phyloP scores from a whole-genome alignment of 2,329 filamentous ascomycete genomes.

The Monosporascus sp. region DNA sequence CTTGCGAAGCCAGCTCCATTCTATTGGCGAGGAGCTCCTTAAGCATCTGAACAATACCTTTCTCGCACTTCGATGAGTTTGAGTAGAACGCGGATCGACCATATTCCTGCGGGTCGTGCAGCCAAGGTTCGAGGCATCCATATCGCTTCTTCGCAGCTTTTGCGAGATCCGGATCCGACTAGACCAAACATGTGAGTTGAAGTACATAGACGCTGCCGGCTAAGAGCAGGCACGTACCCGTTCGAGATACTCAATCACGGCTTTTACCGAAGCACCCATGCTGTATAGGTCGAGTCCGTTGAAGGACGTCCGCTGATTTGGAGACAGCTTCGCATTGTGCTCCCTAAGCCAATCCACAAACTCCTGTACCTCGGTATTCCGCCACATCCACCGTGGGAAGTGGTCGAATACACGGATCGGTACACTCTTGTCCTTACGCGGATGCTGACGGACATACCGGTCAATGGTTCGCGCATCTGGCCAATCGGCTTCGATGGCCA shows the following conservation, averaged over 20 bases:
- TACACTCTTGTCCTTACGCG: conserved; percentile 19
- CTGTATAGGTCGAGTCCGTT: conserved; percentile 43
- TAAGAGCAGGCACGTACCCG: conserved; percentile 1
- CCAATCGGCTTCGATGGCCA: conserved; percentile 50
- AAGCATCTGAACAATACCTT: conserved; percentile 39
- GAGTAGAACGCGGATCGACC: conserved; percentile 33
- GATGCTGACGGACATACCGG: conserved; percentile 42
- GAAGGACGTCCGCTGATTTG: conserved; percentile 29
- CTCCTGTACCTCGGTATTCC: conserved; percentile 44
- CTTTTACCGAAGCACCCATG: conserved; percentile 10
- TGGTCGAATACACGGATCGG: conserved; percentile 38
- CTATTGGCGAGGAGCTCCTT: conserved; percentile 36
- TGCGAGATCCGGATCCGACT: conserved; percentile 36
- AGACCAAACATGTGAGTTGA: neutral
- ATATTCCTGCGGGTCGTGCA: conserved; percentile 43
- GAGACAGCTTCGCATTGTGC: conserved; percentile 28
- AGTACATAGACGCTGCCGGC: neutral
- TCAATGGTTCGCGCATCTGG: conserved; percentile 47
- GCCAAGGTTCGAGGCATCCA: conserved; percentile 40
- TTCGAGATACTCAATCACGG: conserved; percentile 39
- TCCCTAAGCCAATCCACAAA: conserved; percentile 47
- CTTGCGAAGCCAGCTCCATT: conserved; percentile 31
- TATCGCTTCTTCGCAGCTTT: conserved; percentile 40
- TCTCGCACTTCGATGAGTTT: conserved; percentile 40
- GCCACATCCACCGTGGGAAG: conserved; percentile 54